These are phyloP conservation scores for Pseudozyma sp. DNA, from an alignment of 1,284 basidiomycete genomes.

Conservation along the genomic window DNA sequence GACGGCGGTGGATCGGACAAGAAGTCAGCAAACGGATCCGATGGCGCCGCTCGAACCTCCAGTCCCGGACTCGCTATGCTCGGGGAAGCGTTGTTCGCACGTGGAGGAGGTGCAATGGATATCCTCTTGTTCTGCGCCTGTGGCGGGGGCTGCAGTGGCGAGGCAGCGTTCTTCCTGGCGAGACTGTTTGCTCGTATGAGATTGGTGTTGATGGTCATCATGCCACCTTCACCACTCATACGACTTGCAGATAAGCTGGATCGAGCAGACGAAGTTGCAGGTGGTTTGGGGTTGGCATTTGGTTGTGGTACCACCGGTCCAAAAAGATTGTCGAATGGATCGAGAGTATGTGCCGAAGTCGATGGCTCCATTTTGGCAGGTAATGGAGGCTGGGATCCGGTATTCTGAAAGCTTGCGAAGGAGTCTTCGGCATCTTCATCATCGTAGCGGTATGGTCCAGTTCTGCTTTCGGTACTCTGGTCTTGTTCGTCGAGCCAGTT, in stretches of 20 bases:
- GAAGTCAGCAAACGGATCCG: constrained; percentile 35
- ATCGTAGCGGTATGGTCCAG: constrained; percentile 19
- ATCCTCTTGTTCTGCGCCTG: constrained; percentile 24
- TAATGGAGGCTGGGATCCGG: background rate
- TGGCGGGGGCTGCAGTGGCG: constrained; percentile 33
- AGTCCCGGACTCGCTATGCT: constrained; percentile 3
- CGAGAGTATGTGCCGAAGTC: constrained; percentile 1
- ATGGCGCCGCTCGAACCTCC: background rate
- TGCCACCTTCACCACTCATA: constrained; percentile 33
- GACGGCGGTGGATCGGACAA: constrained; percentile 21
- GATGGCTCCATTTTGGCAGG: constrained; percentile 2
- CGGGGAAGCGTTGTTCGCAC: constrained; percentile 17
- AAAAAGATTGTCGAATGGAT: constrained; percentile 30
- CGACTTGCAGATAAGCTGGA: constrained; percentile 29
- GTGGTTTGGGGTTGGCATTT: constrained; percentile 9
- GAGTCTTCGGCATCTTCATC: constrained; percentile 30
- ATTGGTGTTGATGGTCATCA: constrained; percentile 45
- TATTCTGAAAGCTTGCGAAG: constrained; percentile 24
- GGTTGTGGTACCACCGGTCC: constrained; percentile 10
- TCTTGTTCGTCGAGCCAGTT: constrained; percentile 46
- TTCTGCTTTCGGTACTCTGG: constrained; percentile 15
- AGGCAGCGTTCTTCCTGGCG: constrained; percentile 23
- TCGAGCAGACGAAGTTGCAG: constrained; percentile 21
- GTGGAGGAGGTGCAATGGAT: constrained; percentile 27
- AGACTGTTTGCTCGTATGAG: constrained; percentile 23